Conservation (phyloP, 495 filamentous ascomycete species). For the Oleoguttula mirabilis region DNA sequence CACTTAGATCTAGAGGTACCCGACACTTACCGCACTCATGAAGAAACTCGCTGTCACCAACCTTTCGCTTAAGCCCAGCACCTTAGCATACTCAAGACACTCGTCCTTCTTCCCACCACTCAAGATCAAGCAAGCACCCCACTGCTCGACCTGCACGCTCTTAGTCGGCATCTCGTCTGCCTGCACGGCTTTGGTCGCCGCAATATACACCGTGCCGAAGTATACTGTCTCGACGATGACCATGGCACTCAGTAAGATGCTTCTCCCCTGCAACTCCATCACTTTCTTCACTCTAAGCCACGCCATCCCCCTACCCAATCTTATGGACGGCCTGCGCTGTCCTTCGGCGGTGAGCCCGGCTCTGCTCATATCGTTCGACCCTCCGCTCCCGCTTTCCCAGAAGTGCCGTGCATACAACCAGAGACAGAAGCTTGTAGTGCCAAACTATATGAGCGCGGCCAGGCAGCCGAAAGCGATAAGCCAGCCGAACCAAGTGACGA, state of each 20-base stretch:
- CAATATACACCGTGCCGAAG: conserved; percentile 27
- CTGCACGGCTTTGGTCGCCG: conserved; percentile 10
- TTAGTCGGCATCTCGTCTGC: conserved; percentile 16
- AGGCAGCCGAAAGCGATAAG: conserved; percentile 25
- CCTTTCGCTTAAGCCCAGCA: conserved; percentile 13
- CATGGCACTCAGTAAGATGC: conserved; percentile 23
- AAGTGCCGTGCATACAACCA: conserved; percentile 16
- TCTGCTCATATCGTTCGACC: neutral
- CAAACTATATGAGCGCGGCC: conserved; percentile 22
- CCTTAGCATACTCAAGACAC: conserved; percentile 21
- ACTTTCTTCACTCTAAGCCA: conserved; percentile 24
- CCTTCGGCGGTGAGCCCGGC: neutral
- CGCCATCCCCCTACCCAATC: neutral
- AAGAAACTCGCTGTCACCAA: conserved; percentile 21
- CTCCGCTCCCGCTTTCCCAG: neutral
- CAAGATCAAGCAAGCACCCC: conserved; percentile 24
- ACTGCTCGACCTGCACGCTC: conserved; percentile 7
- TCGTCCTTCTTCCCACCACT: conserved; percentile 23
- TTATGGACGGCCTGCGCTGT: neutral
- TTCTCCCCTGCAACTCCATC: conserved; percentile 28
- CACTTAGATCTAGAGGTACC: no score
- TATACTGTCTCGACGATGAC: conserved; percentile 22
- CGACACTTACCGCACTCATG: conserved; percentile 2
- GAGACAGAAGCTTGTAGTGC: conserved; percentile 27
- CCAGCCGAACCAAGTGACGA: conserved; percentile 27